phyloP scores from a whole-genome alignment of 2,329 filamentous ascomycete genomes.

The Alternaria longipes region DNA sequence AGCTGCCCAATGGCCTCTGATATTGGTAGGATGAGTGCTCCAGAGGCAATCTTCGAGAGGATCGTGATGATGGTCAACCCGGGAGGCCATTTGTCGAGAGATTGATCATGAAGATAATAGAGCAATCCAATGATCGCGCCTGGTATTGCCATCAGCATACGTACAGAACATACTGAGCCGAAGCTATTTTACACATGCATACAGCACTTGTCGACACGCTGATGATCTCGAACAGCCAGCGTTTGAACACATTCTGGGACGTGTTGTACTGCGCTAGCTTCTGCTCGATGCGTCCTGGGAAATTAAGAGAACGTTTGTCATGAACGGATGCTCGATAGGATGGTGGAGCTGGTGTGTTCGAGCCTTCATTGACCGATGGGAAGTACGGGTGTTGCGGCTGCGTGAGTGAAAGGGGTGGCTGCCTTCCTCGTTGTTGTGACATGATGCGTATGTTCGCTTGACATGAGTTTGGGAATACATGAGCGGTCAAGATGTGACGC shows the following conservation, averaged over 20 bases:
- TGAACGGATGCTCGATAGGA: not conserved
- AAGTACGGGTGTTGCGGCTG: not conserved
- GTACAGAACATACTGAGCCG: not conserved
- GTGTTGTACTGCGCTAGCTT: constrained; percentile 36
- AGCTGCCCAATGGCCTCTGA: constrained; percentile 44
- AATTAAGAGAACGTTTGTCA: constrained; percentile 18
- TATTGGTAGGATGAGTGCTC: constrained; percentile 35
- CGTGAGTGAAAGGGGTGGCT: not conserved
- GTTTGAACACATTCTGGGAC: constrained; percentile 26
- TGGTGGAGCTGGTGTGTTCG: not conserved
- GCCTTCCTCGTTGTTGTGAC: not conserved
- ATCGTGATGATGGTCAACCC: constrained; percentile 32
- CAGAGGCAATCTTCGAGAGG: constrained; percentile 38
- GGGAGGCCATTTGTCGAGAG: constrained; percentile 44
- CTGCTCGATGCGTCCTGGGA: constrained; percentile 32
- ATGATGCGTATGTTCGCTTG: not conserved
- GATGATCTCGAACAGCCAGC: constrained; percentile 44
- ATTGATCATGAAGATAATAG: constrained; percentile 34
- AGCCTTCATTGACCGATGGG: not conserved
- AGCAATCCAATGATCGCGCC: constrained; percentile 47
- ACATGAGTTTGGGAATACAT: not conserved
- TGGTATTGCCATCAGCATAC: not conserved
- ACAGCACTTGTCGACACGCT: constrained; percentile 42
- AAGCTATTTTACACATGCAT: constrained; percentile 34
- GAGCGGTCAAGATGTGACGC: not conserved